Evolutionary conservation across 768 basidiomycete genomes (phyloP).

Genomic region (Tephrocybe sp.): DNA sequence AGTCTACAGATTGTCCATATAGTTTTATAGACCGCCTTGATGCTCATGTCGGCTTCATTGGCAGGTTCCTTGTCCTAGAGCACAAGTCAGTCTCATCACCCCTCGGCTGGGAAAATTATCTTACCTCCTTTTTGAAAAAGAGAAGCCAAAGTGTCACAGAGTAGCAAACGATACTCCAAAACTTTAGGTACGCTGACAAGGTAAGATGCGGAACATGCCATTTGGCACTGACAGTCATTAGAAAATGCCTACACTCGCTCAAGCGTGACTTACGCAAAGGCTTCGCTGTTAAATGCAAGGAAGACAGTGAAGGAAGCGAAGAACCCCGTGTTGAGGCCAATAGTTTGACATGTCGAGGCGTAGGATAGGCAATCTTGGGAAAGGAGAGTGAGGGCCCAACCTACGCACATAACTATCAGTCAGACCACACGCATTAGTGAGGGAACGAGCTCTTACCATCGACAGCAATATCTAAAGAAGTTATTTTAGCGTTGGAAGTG

Average conservation of each 20-base stretch:
- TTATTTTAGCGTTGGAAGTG: constrained; percentile 16
- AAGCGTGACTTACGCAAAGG: constrained; percentile 64
- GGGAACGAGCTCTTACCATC: constrained; percentile 61
- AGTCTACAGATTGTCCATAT: constrained; percentile 94
- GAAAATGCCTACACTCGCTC: not conserved
- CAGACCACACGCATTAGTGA: not conserved
- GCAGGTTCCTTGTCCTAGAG: constrained; percentile 63
- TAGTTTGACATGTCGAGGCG: constrained; percentile 97
- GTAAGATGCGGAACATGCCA: constrained; percentile 77
- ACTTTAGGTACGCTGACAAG: constrained; percentile 77
- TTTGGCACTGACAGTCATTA: constrained; percentile 43
- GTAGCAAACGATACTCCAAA: constrained; percentile 83
- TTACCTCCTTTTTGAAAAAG: constrained; percentile 86
- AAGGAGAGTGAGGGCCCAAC: constrained; percentile 80
- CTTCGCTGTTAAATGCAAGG: constrained; percentile 92
- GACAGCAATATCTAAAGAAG: constrained; percentile 85
- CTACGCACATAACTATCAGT: constrained; percentile 27
- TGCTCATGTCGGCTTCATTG: constrained; percentile 84
- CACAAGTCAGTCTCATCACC: not conserved
- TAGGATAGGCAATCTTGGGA: constrained; percentile 94
- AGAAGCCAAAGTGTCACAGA: constrained; percentile 85
- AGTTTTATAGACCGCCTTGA: constrained; percentile 85
- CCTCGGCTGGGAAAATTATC: constrained; percentile 9
- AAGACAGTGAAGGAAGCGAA: constrained; percentile 98
- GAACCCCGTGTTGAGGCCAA: constrained; percentile 93